Conservation (phyloP, 2,329 filamentous ascomycete genomes). For the Cyclaneusma minus region DNA sequence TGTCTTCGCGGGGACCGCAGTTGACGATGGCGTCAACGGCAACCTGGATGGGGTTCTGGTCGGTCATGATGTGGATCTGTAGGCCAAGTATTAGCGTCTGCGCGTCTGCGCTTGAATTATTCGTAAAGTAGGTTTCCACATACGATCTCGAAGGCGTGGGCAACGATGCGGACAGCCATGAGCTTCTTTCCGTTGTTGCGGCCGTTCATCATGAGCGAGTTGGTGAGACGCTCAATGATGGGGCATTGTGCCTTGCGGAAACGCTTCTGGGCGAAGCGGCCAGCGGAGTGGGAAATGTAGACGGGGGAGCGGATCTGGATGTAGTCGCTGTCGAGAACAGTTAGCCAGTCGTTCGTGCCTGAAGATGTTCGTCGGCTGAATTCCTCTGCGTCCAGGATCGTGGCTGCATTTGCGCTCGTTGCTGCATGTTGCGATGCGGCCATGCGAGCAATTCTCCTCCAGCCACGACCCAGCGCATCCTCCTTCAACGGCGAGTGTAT, state of each 20-base stretch:
- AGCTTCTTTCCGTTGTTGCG: constrained; percentile 99
- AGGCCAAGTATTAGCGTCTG: constrained; percentile 8
- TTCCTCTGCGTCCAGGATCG: constrained; percentile 1
- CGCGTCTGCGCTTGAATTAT: constrained; percentile 5
- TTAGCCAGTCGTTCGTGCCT: constrained; percentile 13
- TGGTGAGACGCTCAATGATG: constrained; percentile 99
- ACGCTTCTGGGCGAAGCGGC: constrained; percentile 97
- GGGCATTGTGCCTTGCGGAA: constrained; percentile 99
- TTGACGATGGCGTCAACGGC: constrained; percentile 99
- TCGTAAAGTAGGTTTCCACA: constrained; percentile 31
- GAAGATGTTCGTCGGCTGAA: constrained; percentile 4
- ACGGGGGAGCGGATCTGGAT: constrained; percentile 98
- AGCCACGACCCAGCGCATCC: constrained; percentile 1
- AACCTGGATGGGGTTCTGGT: constrained; percentile 99
- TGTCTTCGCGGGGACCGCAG: constrained; percentile 99
- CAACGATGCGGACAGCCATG: constrained; percentile 98
- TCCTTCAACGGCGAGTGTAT: constrained; percentile 11
- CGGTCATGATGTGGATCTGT: constrained; percentile 99
- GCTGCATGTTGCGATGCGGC: constrained; percentile 1
- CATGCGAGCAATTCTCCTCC: not conserved
- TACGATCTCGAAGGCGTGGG: constrained; percentile 99
- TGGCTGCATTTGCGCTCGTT: not conserved
- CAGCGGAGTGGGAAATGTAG: constrained; percentile 97
- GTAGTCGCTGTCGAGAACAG: constrained; percentile 64
- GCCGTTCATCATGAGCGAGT: constrained; percentile 99